Conservation (phyloP, 345 rosid species). For the Acer campestre region DNA sequence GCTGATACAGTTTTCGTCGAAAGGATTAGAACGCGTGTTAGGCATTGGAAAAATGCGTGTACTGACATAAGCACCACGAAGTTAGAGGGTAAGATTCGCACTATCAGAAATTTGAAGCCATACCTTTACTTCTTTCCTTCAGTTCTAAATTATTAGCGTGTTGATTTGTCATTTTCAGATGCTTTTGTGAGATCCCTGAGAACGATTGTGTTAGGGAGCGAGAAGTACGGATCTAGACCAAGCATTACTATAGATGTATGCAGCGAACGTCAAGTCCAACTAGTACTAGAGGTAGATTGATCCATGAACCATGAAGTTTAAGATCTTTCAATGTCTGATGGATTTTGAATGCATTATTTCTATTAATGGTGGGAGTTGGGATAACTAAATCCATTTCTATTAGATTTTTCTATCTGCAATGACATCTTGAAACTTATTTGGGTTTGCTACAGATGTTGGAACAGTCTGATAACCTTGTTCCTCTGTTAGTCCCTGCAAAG, state of each 20-base stretch:
- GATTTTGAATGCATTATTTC: neutral
- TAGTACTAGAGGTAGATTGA: conserved; percentile 60
- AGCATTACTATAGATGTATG: conserved; percentile 78
- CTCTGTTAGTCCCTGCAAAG: conserved; percentile 69
- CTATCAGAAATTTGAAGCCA: neutral
- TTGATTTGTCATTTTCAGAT: conserved; percentile 41
- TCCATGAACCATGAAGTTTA: neutral
- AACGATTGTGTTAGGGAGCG: conserved; percentile 54
- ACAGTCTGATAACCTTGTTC: conserved; percentile 65
- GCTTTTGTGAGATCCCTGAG: conserved; percentile 61
- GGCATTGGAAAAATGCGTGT: conserved; percentile 66
- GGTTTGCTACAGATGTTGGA: conserved; percentile 58
- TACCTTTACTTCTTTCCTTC: neutral
- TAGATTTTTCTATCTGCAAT: neutral
- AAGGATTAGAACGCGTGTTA: conserved; percentile 69
- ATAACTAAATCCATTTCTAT: conserved; percentile 13
- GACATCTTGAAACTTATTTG: conserved; percentile 17
- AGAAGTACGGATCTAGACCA: conserved; percentile 70
- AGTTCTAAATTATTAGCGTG: conserved; percentile 4
- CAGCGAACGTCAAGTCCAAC: conserved; percentile 82
- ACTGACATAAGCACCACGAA: conserved; percentile 31
- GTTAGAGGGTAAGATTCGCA: conserved; percentile 47
- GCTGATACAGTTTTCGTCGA: conserved; percentile 75
- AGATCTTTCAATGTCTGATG: neutral
- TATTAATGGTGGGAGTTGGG: neutral